A percentile compares a stretch with the other conserved stretches of the same genome.
These are phyloP conservation scores for Penicillium griseofulvum DNA, from an alignment of 2,329 filamentous ascomycete species.

Conservation along the genomic window DNA sequence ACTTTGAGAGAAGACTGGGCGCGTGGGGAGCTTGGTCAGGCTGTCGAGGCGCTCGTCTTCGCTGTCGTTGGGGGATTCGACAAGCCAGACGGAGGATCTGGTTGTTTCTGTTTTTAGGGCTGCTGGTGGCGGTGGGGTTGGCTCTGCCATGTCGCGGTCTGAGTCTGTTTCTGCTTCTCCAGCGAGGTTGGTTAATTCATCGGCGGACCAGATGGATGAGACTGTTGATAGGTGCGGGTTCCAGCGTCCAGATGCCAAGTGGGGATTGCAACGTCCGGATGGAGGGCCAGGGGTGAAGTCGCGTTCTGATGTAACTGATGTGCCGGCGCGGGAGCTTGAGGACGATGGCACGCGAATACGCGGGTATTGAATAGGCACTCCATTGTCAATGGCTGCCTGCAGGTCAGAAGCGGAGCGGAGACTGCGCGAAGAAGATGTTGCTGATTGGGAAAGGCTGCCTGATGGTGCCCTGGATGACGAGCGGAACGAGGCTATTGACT, in stretches of 20 bases:
- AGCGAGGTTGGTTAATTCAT: slow-evolving; percentile 31
- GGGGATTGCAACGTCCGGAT: slow-evolving; percentile 31
- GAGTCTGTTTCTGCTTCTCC: slow-evolving; percentile 19
- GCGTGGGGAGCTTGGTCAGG: slow-evolving; percentile 36
- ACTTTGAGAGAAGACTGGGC: slow-evolving; percentile 39
- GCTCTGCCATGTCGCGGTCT: slow-evolving; percentile 17
- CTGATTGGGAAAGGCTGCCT: slow-evolving; percentile 32
- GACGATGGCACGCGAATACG: slow-evolving; percentile 38
- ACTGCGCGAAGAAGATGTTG: slow-evolving; percentile 35
- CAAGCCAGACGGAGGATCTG: slow-evolving; percentile 36
- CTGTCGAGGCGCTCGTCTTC: slow-evolving; percentile 38
- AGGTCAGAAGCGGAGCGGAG: slow-evolving; percentile 36
- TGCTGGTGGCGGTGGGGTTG: slow-evolving; percentile 24
- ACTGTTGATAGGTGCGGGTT: slow-evolving; percentile 47
- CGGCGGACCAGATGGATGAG: slow-evolving; percentile 43
- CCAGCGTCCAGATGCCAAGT: slow-evolving; percentile 32
- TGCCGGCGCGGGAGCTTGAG: slow-evolving; percentile 43
- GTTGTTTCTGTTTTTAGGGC: slow-evolving; percentile 24
- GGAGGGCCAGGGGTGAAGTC: slow-evolving; percentile 36
- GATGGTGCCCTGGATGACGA: slow-evolving; percentile 34
- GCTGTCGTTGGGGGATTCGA: slow-evolving; percentile 32
- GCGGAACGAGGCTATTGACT: slow-evolving; percentile 32
- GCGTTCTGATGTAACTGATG: slow-evolving; percentile 26
- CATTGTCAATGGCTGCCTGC: slow-evolving; percentile 37
- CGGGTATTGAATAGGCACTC: slow-evolving; percentile 40